A percentile compares a stretch with the other conserved stretches of the same genome.
Evolutionary conservation across 768 basidiomycete genomes (phyloP).

Genomic region (Rhodocollybia butyracea): DNA sequence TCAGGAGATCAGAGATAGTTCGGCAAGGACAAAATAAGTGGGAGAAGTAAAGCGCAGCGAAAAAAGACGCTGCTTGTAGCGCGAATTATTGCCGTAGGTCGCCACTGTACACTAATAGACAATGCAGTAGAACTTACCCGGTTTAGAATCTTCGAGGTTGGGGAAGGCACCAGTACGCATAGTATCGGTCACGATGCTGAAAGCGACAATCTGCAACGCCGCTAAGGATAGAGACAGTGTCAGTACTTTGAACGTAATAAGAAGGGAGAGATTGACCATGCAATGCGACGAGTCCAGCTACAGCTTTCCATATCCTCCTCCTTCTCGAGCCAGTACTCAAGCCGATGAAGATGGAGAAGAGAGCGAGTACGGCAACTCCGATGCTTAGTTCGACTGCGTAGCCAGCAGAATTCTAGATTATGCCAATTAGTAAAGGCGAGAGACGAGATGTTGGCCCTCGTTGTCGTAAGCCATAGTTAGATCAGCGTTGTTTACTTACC

Average conservation of each 20-base stretch:
- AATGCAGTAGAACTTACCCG: slow-evolving; percentile 41
- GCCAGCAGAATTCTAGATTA: no score
- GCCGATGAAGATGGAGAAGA: slow-evolving; percentile 60
- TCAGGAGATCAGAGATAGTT: not conserved
- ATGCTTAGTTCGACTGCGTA: slow-evolving; percentile 64
- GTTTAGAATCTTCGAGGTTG: slow-evolving; percentile 53
- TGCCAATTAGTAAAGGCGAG: slow-evolving; percentile 24
- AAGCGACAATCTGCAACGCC: slow-evolving; percentile 57
- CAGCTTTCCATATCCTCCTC: slow-evolving; percentile 73
- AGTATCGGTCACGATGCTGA: slow-evolving; percentile 60
- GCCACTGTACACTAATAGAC: not conserved
- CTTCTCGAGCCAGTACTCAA: slow-evolving; percentile 71
- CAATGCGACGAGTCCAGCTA: slow-evolving; percentile 59
- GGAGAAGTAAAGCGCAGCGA: not conserved
- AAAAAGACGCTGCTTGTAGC: not conserved
- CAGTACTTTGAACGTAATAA: not conserved
- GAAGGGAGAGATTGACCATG: slow-evolving; percentile 41
- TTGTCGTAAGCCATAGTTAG: slow-evolving; percentile 32
- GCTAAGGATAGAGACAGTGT: slow-evolving; percentile 29
- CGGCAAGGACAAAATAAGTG: not conserved
- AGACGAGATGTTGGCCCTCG: not conserved
- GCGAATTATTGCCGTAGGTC: slow-evolving; percentile 4
- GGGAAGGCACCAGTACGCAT: slow-evolving; percentile 45
- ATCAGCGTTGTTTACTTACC: no score
- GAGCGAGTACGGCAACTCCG: slow-evolving; percentile 58